These are phyloP conservation scores for Leccinum arenicola DNA, from an alignment of 768 basidiomycete genomes.

Conservation along the genomic window DNA sequence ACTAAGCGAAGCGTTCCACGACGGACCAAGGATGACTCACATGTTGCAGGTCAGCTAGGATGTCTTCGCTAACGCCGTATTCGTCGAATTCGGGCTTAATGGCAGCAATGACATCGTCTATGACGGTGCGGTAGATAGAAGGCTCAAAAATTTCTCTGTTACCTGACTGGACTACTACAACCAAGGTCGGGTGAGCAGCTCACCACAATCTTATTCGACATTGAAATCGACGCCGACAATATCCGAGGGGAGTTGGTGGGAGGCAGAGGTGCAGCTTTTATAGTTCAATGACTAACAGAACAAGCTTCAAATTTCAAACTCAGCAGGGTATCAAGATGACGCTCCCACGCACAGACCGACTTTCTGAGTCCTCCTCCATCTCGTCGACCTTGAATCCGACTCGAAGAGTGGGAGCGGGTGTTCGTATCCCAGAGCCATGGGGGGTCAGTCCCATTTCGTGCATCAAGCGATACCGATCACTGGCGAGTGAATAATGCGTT, in stretches of 20 bases:
- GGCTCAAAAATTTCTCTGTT: conserved; percentile 72
- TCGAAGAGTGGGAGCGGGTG: background rate
- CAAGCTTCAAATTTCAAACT: conserved; percentile 42
- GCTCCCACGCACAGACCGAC: conserved; percentile 50
- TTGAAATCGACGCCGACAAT: conserved; percentile 39
- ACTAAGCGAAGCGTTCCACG: conserved; percentile 2
- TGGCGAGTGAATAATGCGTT: background rate
- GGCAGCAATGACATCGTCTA: conserved; percentile 89
- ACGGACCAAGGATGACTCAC: conserved; percentile 49
- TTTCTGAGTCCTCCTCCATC: background rate
- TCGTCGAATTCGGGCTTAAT: conserved; percentile 97
- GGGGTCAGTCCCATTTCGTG: background rate
- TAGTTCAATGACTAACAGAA: conserved; percentile 37
- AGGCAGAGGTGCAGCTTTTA: conserved; percentile 37
- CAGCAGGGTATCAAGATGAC: conserved; percentile 28
- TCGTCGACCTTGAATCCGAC: no score
- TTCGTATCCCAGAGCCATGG: background rate
- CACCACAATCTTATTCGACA: conserved; percentile 99
- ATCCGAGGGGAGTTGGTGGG: conserved; percentile 31
- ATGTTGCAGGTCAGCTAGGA: conserved; percentile 83
- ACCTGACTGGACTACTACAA: conserved; percentile 53
- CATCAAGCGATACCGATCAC: background rate
- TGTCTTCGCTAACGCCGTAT: conserved; percentile 89
- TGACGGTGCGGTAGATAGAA: conserved; percentile 85
- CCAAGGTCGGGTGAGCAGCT: conserved; percentile 69